Base-by-base conservation (phyloP, 768 basidiomycete genomes). In the Mycena filopes region DNA sequence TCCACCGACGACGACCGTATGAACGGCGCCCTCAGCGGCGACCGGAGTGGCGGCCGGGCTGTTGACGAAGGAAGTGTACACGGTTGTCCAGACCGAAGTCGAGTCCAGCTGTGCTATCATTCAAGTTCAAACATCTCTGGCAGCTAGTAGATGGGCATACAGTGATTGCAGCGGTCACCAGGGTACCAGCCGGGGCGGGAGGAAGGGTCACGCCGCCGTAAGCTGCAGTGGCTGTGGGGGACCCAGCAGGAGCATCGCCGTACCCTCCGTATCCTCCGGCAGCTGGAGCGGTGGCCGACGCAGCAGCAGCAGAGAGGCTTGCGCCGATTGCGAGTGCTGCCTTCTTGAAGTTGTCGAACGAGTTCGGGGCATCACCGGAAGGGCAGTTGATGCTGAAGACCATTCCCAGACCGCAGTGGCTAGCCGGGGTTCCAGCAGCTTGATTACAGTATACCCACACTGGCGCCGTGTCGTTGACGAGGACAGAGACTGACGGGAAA, bases 311-410 rank as follows among this genome's bases (percentile, higher is more conserved):
- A 48, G 81, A 70, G 38, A 86, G 82, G 55, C 80, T 80, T 28
- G 83, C 83, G 60, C 87, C 88, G 53, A 86, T 74, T 4, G 83
- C 84, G 47, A 88, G 78, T 36, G 88, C 87, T 38, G 86, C 72
- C 16, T 82, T 78, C 78, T 88, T 84, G 81, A 89, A 89, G 70
- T 84, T 84, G 48, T 78, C 76, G 79, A 89, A 89, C 8, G 88
- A 88, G 77, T 89, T 89, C 51, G 84, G 53, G 38, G 80, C 65
- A 62, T 83, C 87, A 68, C 84, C 84, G 2, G 77, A 69, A 40
- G 85, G 86, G 74, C 86, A 87, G 76, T 90, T 89, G 72, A 89
- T 82, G 21, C 87, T 83, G 72, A 89, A 89, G 45, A 90, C 87
- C 88, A 90, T 89, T 70, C 88, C 88, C 64, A 76, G 69, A 58